These are phyloP conservation scores for Candida manassasensis DNA, from an alignment of 805 yeast species.

Conservation along the genomic window DNA sequence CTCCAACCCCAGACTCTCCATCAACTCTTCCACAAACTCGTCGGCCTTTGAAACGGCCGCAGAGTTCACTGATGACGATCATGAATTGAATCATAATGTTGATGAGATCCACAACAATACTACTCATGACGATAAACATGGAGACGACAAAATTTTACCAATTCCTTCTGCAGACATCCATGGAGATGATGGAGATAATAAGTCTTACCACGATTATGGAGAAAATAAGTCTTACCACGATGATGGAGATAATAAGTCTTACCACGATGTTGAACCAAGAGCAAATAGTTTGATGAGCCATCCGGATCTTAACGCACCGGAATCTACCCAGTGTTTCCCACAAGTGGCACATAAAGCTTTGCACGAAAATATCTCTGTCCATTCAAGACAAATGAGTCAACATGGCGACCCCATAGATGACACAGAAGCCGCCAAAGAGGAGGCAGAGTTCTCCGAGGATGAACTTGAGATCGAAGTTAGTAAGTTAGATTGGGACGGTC, in stretches of 20 bases:
- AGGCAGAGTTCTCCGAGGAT: background rate
- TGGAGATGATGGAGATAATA: too few species aligned
- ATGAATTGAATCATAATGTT: slow-evolving; percentile 1
- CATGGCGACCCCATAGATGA: background rate
- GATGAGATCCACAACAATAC: slow-evolving; percentile 12
- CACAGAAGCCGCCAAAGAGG: background rate
- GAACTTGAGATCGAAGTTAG: slow-evolving; percentile 10
- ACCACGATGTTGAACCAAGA: too few species aligned
- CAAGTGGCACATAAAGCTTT: too few species aligned
- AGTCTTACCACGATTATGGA: too few species aligned
- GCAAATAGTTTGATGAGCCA: too few species aligned
- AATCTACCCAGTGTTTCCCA: too few species aligned
- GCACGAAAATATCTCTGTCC: too few species aligned
- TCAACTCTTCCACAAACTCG: slow-evolving; percentile 18
- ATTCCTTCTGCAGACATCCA: too few species aligned
- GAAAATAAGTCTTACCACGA: too few species aligned
- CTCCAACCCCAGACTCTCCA: slow-evolving; percentile 6
- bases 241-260: too few species aligned
- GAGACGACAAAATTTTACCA: slow-evolving; percentile 1
- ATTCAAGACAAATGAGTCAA: too few species aligned
- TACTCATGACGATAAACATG: slow-evolving; percentile 5
- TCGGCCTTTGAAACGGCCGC: slow-evolving; percentile 35
- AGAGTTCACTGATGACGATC: slow-evolving; percentile 10
- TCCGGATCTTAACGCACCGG: too few species aligned
- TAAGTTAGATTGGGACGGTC: slow-evolving; percentile 53